Conservation (phyloP, 495 filamentous ascomycete species). For the Podospora pseudocomata region DNA sequence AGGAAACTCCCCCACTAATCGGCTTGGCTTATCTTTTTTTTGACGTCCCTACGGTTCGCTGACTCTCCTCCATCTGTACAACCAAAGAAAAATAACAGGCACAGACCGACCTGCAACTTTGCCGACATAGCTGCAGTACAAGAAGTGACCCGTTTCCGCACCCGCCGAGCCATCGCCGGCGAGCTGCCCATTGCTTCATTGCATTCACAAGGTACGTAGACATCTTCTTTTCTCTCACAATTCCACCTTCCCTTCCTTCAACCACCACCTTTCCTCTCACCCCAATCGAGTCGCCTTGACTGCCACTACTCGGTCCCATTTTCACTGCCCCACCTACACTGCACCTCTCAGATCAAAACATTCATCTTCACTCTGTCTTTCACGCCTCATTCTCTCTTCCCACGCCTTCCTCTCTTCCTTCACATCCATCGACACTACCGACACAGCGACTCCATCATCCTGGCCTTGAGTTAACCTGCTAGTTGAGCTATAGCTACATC, state of each 20-base stretch:
- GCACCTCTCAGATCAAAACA: background rate
- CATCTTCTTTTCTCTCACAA: background rate
- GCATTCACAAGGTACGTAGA: background rate
- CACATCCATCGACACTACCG: too few species aligned
- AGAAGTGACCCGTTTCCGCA: background rate
- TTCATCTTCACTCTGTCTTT: background rate
- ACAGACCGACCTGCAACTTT: background rate
- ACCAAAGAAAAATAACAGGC: background rate
- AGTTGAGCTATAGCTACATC: background rate
- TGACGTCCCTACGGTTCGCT: background rate
- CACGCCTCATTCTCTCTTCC: too few species aligned
- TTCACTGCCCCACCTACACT: background rate
- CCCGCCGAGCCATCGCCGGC: background rate
- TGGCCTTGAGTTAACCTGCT: background rate
- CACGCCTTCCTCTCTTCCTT: too few species aligned
- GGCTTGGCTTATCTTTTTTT: background rate
- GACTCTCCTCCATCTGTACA: background rate
- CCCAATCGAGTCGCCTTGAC: background rate
- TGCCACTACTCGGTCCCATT: background rate
- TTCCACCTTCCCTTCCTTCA: background rate
- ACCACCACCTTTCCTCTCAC: background rate
- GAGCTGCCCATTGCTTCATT: background rate
- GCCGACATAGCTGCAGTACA: slow-evolving; percentile 11
- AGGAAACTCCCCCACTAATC: background rate
- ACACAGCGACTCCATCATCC: background rate